phyloP scores from a whole-genome alignment of 2,329 filamentous ascomycete species.

The Rhynchosporium agropyri region DNA sequence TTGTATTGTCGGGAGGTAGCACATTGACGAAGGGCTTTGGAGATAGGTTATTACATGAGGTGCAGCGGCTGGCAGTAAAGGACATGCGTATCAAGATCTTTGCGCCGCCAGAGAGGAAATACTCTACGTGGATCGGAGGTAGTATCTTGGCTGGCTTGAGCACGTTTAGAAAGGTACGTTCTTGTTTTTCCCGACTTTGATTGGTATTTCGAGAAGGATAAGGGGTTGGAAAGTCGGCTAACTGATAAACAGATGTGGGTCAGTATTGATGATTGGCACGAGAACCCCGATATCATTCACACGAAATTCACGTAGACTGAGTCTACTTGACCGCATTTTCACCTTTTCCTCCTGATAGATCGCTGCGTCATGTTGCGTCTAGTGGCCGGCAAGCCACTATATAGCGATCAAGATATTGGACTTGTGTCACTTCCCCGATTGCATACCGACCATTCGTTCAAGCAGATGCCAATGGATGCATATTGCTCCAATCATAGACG shows the following conservation, averaged over 20 bases:
- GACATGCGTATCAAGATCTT: slow-evolving; percentile 99
- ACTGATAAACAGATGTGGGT: slow-evolving; percentile 84
- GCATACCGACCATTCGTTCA: too few relatives aligned
- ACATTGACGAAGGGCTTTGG: slow-evolving; percentile 97
- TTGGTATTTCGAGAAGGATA: slow-evolving; percentile 10
- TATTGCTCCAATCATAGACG: too few relatives aligned
- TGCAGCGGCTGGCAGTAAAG: slow-evolving; percentile 92
- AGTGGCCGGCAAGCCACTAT: too few relatives aligned
- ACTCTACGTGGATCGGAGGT: slow-evolving; percentile 98
- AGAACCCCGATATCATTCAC: slow-evolving; percentile 98
- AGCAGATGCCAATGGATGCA: too few relatives aligned
- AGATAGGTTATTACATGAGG: slow-evolving; percentile 86
- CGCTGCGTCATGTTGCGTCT: background rate
- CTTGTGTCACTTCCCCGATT: too few relatives aligned
- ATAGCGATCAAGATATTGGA: too few relatives aligned
- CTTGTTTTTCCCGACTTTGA: slow-evolving; percentile 10
- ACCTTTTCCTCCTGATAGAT: background rate
- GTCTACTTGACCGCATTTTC: background rate
- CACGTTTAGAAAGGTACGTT: slow-evolving; percentile 91
- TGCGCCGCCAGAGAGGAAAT: slow-evolving; percentile 95
- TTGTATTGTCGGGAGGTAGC: slow-evolving; percentile 93
- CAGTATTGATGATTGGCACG: slow-evolving; percentile 99
- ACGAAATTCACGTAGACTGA: slow-evolving; percentile 80
- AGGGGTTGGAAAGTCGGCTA: slow-evolving; percentile 1
- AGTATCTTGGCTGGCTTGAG: slow-evolving; percentile 96